Percentiles rank a stretch among this genome's conserved stretches.
These are phyloP conservation scores for Cladophialophora bantiana DNA, from an alignment of 2,329 filamentous ascomycete genomes.

Conservation along the genomic window DNA sequence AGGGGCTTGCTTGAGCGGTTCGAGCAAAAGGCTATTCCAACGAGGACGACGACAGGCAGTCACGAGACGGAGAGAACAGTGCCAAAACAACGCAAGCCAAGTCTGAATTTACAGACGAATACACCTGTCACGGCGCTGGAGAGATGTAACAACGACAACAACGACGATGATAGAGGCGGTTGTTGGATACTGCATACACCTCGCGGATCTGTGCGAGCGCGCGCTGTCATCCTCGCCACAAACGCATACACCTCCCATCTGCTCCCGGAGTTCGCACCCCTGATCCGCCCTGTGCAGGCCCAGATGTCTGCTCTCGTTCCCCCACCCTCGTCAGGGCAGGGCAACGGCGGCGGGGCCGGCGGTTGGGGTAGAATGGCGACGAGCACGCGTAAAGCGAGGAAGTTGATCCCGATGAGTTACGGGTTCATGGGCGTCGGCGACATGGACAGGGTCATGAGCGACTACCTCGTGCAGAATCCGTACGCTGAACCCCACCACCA, in stretches of 20 bases:
- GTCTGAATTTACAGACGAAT: conserved; percentile 44
- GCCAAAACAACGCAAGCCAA: too few species aligned
- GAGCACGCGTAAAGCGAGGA: conserved; percentile 33
- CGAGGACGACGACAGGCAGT: too few species aligned
- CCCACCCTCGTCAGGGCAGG: conserved; percentile 30
- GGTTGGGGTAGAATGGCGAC: neutral
- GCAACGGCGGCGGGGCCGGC: neutral
- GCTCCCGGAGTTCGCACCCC: conserved; percentile 70
- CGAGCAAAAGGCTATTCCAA: neutral
- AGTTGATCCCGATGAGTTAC: conserved; percentile 40
- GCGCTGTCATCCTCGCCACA: conserved; percentile 75
- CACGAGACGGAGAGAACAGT: conserved; percentile 1
- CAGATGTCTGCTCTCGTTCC: conserved; percentile 56
- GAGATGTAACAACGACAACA: neutral
- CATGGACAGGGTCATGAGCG: conserved; percentile 63
- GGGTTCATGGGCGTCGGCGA: conserved; percentile 61
- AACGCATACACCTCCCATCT: conserved; percentile 85
- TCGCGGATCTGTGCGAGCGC: conserved; percentile 69
- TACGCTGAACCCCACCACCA: neutral
- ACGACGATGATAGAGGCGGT: conserved; percentile 32
- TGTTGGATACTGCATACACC: conserved; percentile 70
- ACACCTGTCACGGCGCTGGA: conserved; percentile 43
- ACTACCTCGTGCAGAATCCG: conserved; percentile 70
- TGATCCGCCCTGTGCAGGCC: conserved; percentile 79
- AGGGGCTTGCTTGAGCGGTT: conserved; percentile 13